phyloP scores from a whole-genome alignment of 2,329 filamentous ascomycete species.

The Aspergillus vadensis region DNA sequence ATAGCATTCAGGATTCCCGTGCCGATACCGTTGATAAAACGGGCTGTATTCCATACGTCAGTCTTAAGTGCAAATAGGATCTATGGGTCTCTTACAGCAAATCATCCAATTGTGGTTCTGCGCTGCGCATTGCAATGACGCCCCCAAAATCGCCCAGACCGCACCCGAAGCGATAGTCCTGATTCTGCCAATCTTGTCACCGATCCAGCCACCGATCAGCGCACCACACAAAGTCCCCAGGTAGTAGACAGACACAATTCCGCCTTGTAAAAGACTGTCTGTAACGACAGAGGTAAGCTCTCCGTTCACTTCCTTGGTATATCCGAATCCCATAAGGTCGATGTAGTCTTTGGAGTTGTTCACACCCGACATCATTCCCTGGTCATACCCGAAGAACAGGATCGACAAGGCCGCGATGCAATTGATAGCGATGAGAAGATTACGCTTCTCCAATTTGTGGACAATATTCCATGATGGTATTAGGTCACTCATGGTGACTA shows the following conservation, averaged over 20 bases:
- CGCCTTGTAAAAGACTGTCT: conserved; percentile 62
- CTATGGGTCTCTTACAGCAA: conserved; percentile 50
- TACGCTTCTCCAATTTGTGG: conserved; percentile 57
- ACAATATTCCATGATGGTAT: conserved; percentile 53
- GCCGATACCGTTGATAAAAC: conserved; percentile 65
- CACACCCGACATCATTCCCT: conserved; percentile 62
- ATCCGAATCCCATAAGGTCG: conserved; percentile 65
- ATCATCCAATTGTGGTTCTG: conserved; percentile 72
- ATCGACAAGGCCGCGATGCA: conserved; percentile 65
- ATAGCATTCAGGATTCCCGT: conserved; percentile 72
- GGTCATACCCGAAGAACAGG: conserved; percentile 67
- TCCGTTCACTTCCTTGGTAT: conserved; percentile 51
- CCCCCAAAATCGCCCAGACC: conserved; percentile 62
- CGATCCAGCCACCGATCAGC: conserved; percentile 64
- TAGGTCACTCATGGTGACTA: conserved; percentile 37
- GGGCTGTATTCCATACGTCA: conserved; percentile 41
- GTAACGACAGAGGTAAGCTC: conserved; percentile 56
- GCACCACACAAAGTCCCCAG: conserved; percentile 66
- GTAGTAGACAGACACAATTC: conserved; percentile 62
- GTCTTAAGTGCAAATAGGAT: background rate
- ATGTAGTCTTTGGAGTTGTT: conserved; percentile 68
- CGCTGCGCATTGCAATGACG: conserved; percentile 65
- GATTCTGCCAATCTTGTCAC: conserved; percentile 64
- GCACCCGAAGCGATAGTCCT: conserved; percentile 64
- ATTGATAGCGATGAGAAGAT: conserved; percentile 63